Base-by-base conservation (phyloP, 2,329 filamentous ascomycete genomes). In the Stagonosporopsis cucurbitacearum region DNA sequence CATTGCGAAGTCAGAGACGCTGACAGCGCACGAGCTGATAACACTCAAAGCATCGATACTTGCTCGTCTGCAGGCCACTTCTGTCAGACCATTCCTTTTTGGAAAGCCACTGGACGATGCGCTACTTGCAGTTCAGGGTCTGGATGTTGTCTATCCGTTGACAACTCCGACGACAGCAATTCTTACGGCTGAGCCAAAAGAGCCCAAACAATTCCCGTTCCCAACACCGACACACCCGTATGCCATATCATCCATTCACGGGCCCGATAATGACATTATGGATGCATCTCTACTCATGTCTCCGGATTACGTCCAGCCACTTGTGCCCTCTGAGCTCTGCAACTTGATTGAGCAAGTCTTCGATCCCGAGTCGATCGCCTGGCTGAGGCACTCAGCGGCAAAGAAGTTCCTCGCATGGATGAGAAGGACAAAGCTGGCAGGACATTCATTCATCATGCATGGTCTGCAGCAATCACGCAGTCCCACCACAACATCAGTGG, bases 201-300 rank as follows among this genome's bases (percentile, higher is more conserved):
- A 70, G 49, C 43, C 59, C 25, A 59, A 57, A 9, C 65, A 72
- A 37, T 70, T 64, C 33, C 68, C 71, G 6, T 72, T 74, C 36
- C 57, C 60, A 15, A 63, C 61, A n/a, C 67, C 72, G 19, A 75
- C 72, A 11, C 67, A 78, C 79, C 55, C 86, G 88, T 96, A 91
- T 69, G 86, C 91, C 0, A 83, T 96, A 19, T 97, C 94, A 1
- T 95, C 90, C 19, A 84, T 85, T 12, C 81, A 85, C 22, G 85
- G 84, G 1, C 84, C 85, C 20, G 92, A 97, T 66, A 79, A 86
- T 57, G 91, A 96, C 35, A 86, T 84, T 39, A 96, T 98, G 88
- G 94, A 98, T 72, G 94, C 93, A 17, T 96, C 92, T 67, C 81
- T 96, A 0, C 82, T 98, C 17, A 98, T 98, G 94, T 92, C 88